Evolutionary conservation across 257 asterid species (phyloP).

Genomic region (Agastache rugosa): DNA sequence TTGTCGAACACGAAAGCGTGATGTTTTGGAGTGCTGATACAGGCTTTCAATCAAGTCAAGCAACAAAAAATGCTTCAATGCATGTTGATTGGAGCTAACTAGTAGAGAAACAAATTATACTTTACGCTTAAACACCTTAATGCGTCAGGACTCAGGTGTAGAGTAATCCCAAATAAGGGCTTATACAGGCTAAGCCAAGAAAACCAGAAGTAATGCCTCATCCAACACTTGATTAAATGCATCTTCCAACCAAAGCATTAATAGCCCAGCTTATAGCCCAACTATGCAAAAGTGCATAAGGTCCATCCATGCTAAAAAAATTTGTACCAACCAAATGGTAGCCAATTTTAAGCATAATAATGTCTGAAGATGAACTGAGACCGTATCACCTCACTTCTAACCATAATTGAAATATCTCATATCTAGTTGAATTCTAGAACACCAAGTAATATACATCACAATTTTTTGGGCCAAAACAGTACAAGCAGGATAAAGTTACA

Average conservation of each 20-base stretch:
- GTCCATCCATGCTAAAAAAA: not conserved
- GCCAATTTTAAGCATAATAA: not conserved
- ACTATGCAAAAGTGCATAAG: not conserved
- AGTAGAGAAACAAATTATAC: not conserved
- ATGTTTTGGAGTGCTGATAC: not conserved
- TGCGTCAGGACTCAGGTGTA: not conserved
- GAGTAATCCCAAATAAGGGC: not conserved
- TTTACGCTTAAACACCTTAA: not conserved
- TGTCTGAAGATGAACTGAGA: not conserved
- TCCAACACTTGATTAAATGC: not conserved
- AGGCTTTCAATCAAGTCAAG: not conserved
- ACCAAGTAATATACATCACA: constrained; percentile 1
- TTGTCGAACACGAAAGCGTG: not conserved
- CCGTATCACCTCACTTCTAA: not conserved
- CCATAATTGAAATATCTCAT: not conserved
- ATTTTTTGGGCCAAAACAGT: not conserved
- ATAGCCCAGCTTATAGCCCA: not conserved
- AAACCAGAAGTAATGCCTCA: not conserved
- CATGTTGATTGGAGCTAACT: not conserved
- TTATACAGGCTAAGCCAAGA: not conserved
- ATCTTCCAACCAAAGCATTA: not conserved
- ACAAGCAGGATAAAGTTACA: constrained; percentile 23
- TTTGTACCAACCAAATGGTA: not conserved
- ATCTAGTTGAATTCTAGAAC: not conserved
- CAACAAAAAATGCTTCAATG: not conserved